Percentiles rank a stretch among this genome's conserved stretches.
Evolutionary conservation across 352 stramenopile species (phyloP).

Genomic region (Albugo candida): DNA sequence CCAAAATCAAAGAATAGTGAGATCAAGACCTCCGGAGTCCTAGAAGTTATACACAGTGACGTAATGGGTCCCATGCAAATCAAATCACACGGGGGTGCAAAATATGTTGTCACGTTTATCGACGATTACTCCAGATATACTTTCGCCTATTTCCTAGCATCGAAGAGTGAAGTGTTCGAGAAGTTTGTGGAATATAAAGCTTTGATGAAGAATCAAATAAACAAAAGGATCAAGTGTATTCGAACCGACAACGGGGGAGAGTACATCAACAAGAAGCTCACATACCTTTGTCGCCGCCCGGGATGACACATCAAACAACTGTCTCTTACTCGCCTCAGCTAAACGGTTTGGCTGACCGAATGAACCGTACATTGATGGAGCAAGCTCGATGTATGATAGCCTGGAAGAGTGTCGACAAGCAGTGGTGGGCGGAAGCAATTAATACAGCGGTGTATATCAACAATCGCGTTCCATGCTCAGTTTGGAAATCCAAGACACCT

Average conservation of each 20-base stretch:
- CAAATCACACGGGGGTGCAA: not conserved
- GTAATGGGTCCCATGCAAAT: not conserved
- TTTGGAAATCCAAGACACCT: not conserved
- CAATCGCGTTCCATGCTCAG: slow-evolving; percentile 2
- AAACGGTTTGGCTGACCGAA: slow-evolving; percentile 4
- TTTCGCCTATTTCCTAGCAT: slow-evolving; percentile 9
- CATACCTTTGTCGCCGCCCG: slow-evolving; percentile 1
- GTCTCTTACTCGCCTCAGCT: slow-evolving; percentile 2
- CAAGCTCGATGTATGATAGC: slow-evolving; percentile 2
- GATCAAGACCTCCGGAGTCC: not conserved
- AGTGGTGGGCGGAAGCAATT: slow-evolving; percentile 6
- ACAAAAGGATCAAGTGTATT: slow-evolving; percentile 8
- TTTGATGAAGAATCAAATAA: slow-evolving; percentile 9
- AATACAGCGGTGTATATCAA: slow-evolving; percentile 7
- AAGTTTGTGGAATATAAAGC: slow-evolving; percentile 5
- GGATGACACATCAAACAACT: slow-evolving; percentile 4
- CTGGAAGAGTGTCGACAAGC: slow-evolving; percentile 1
- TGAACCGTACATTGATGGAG: slow-evolving; percentile 7
- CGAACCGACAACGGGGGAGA: slow-evolving; percentile 2
- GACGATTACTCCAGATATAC: slow-evolving; percentile 10
- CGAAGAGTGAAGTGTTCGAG: slow-evolving; percentile 6
- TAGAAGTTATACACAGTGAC: not conserved
- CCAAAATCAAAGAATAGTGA: not conserved
- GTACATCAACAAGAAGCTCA: not conserved
- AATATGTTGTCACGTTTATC: slow-evolving; percentile 7